These are phyloP conservation scores for Bipolaris sorokiniana DNA, from an alignment of 2,329 filamentous ascomycete species.

Conservation along the genomic window DNA sequence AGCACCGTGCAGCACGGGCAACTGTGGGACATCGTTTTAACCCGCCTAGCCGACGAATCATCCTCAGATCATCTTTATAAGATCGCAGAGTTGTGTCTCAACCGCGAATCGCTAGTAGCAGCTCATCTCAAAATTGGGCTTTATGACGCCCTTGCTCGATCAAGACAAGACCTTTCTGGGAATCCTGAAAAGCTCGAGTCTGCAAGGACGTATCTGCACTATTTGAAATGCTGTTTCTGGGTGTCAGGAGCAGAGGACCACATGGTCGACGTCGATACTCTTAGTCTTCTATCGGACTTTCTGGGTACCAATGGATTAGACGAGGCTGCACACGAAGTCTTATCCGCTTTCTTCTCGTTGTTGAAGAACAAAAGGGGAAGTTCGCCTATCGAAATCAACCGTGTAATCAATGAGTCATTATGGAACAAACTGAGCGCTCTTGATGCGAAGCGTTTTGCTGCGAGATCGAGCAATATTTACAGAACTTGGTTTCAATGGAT, in stretches of 20 bases:
- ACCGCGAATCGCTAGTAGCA: slow-evolving; percentile 23
- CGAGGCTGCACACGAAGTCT: slow-evolving; percentile 30
- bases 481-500: slow-evolving; percentile 49
- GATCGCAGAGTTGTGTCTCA: slow-evolving; percentile 34
- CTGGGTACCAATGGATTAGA: slow-evolving; percentile 30
- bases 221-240: slow-evolving; percentile 44
- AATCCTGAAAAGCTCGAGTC: not conserved
- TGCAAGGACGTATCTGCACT: slow-evolving; percentile 28
- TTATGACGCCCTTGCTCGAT: slow-evolving; percentile 4
- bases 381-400: not conserved
- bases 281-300: slow-evolving; percentile 27
- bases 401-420: slow-evolving; percentile 29
- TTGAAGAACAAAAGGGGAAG: slow-evolving; percentile 3
- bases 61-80: slow-evolving; percentile 29
- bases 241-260: slow-evolving; percentile 28
- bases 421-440: slow-evolving; percentile 33
- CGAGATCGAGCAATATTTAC: slow-evolving; percentile 34
- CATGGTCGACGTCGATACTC: slow-evolving; percentile 23
- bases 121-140: slow-evolving; percentile 20
- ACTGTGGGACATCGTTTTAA: slow-evolving; percentile 26
- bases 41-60: slow-evolving; percentile 21
- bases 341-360: slow-evolving; percentile 38
- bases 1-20: slow-evolving; percentile 7
- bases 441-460: slow-evolving; percentile 23
- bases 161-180: slow-evolving; percentile 5